These are phyloP conservation scores for Fusarium continuum DNA, from an alignment of 2,329 filamentous ascomycete species.

Conservation along the genomic window DNA sequence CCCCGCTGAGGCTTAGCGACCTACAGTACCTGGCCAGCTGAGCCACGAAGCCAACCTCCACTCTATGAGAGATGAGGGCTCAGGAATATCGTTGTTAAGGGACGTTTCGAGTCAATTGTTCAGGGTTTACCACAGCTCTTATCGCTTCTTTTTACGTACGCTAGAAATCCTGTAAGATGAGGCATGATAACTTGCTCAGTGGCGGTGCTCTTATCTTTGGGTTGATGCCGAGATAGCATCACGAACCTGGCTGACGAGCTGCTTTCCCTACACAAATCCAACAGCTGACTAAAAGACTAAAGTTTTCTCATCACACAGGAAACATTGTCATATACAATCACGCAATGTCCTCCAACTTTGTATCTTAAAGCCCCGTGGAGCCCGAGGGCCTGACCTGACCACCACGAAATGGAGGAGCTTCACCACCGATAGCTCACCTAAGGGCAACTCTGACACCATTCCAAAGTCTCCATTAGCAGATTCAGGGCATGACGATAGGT, in stretches of 20 bases:
- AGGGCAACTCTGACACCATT: constrained; percentile 7
- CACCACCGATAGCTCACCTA: background rate
- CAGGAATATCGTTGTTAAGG: background rate
- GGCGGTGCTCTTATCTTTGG: background rate
- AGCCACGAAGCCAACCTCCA: background rate
- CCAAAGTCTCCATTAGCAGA: background rate
- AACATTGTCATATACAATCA: background rate
- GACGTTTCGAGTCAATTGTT: background rate
- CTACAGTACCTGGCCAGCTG: background rate
- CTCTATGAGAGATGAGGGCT: background rate
- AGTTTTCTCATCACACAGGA: background rate
- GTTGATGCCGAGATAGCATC: constrained; percentile 1
- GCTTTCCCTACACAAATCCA: background rate
- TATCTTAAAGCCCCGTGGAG: background rate
- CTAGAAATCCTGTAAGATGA: background rate
- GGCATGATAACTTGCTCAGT: background rate
- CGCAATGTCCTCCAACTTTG: background rate
- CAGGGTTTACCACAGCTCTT: background rate
- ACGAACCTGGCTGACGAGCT: background rate
- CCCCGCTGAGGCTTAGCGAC: constrained; percentile 6
- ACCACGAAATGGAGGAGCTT: constrained; percentile 9
- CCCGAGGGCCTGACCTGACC: background rate
- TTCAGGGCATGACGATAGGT: no score
- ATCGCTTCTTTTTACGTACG: no score
- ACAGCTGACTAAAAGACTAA: background rate